phyloP scores from a whole-genome alignment of 225 moss, liverwort and hornwort genomes.

The Pseudisothecium myosuroides region DNA sequence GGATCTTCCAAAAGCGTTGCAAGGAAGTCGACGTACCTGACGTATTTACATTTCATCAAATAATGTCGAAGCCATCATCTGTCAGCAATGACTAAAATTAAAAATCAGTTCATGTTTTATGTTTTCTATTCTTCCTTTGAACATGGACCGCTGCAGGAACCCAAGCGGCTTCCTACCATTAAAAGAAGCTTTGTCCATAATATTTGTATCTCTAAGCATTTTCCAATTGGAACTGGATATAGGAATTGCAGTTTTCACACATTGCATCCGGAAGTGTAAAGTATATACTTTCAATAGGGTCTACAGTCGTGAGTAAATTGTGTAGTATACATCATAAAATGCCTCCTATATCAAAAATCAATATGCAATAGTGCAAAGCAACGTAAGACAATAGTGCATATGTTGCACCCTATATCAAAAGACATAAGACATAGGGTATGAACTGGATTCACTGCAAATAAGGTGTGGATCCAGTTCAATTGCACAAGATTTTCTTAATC shows the following conservation, averaged over 20 bases:
- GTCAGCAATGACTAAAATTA: neutral
- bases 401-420: neutral
- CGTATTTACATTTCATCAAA: constrained; percentile 6
- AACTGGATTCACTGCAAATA: neutral
- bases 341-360: neutral
- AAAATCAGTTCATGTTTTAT: neutral
- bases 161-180: neutral
- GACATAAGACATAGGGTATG: too few relatives aligned
- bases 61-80: constrained; percentile 19
- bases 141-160: neutral
- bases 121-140: neutral
- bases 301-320: neutral
- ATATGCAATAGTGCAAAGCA: neutral
- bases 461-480: neutral
- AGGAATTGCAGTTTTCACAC: neutral
- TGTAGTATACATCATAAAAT: neutral
- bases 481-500: neutral
- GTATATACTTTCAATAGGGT: neutral
- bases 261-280: neutral
- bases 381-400: neutral
- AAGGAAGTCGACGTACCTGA: neutral
- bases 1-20: neutral
- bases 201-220: neutral
- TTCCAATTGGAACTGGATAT: neutral
- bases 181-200: neutral